Evolutionary conservation across 1,139 yeast species (phyloP), one percentile per base, ranked within the genome.

Genomic region (Maudiozyma humilis): DNA sequence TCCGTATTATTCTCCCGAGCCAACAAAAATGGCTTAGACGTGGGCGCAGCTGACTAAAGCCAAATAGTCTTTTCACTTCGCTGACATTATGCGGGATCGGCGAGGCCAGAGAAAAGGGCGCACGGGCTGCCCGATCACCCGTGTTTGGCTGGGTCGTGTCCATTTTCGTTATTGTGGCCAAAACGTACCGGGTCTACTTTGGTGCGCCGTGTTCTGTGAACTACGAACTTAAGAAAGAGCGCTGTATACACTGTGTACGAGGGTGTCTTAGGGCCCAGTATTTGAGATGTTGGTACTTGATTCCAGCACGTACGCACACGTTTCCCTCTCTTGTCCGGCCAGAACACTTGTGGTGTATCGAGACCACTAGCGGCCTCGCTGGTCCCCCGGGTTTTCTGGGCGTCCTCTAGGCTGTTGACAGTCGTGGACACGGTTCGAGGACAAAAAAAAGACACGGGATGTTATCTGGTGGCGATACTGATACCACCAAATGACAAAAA

Each of bases 1-100:
- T 23, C 27, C 27, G 27, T 23, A 23, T 23, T 23, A 23, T 23
- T 23, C n/a, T 23, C 27, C 27, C 6, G 27, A 6, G 27, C 27
- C 27, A 23, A 23, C 27, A 6, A 23, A 23, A 23, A 23, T 23
- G 27, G 27, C 27, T 23, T 23, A 35, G 38, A 35, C 17, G 23
- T 29, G 27, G 14, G 30, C 38, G 38, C 18, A 35, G 38, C 16
- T 20, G 6, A 13, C 30, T 35, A 35, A 35, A 35, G 38, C 27
- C 23, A 20, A 35, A 20, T 35, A 35, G 38, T 35, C 30, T 35
- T 35, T 35, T 35, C 38, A 13, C 13, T 35, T 34, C 27, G 8
- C 8, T 23, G 27, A 23, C 27, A 23, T 23, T 23, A 23, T 10
- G 27, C 10, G 10, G 27, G 27, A 23, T 23, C 27, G 27, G 27